Conservation (phyloP, 2,329 filamentous ascomycete genomes). For the Alternaria arborescens region DNA sequence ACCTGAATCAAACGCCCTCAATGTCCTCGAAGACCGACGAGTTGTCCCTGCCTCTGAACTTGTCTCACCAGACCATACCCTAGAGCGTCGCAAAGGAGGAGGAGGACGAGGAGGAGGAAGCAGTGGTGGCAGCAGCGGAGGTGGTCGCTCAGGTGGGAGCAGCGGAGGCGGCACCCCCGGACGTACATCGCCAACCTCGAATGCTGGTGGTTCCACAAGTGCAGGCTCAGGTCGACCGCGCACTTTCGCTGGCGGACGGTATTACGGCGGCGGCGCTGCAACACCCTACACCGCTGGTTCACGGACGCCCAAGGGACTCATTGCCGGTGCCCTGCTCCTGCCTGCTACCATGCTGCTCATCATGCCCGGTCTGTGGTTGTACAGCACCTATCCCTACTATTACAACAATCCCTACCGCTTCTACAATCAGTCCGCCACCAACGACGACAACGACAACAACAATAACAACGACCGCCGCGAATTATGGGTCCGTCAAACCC, state of each 20-base stretch:
- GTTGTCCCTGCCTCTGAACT: slow-evolving; percentile 28
- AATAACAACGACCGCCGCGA: slow-evolving; percentile 21
- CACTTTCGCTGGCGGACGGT: slow-evolving; percentile 68
- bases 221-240: slow-evolving; percentile 66
- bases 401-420: slow-evolving; percentile 66
- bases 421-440: slow-evolving; percentile 55
- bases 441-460: slow-evolving; percentile 56
- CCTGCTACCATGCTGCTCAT: slow-evolving; percentile 60
- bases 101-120: slow-evolving; percentile 46
- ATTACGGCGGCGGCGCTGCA: slow-evolving; percentile 69
- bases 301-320: slow-evolving; percentile 59
- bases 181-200: slow-evolving; percentile 38
- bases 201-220: slow-evolving; percentile 56
- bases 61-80: slow-evolving; percentile 42
- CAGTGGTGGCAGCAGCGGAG: slow-evolving; percentile 16
- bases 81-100: slow-evolving; percentile 51
- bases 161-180: slow-evolving; percentile 21
- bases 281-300: slow-evolving; percentile 68
- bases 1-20: slow-evolving; percentile 37
- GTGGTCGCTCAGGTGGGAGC: slow-evolving; percentile 26
- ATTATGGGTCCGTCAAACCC: slow-evolving; percentile 13
- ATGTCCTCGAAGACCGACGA: slow-evolving; percentile 29
- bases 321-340: slow-evolving; percentile 59
- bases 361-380: slow-evolving; percentile 72
- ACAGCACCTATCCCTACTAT: slow-evolving; percentile 68